Percentiles rank a stretch among this genome's conserved stretches.
Conservation (phyloP, 2,329 filamentous ascomycete species). For the Aspergillus japonicus region DNA sequence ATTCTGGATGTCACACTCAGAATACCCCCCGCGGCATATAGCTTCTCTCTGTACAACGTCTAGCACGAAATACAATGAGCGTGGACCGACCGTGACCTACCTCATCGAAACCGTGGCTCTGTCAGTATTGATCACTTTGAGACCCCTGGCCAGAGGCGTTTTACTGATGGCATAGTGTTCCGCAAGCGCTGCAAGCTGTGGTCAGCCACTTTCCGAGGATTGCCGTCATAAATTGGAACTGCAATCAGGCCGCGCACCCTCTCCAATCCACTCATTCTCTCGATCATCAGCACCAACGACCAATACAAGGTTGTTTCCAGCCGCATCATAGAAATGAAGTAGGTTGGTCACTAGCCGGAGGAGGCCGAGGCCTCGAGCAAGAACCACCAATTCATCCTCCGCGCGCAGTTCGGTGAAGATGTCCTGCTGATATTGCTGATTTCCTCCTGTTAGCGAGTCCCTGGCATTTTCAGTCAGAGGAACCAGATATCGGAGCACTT, state of each 20-base stretch:
- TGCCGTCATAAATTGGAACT: background rate
- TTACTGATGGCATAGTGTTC: conserved; percentile 92
- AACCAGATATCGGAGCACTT: conserved; percentile 16
- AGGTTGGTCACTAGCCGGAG: conserved; percentile 93
- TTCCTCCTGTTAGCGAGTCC: conserved; percentile 15
- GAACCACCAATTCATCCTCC: conserved; percentile 90
- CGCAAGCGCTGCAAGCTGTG: conserved; percentile 62
- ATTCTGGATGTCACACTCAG: conserved; percentile 97
- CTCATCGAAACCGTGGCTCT: conserved; percentile 77
- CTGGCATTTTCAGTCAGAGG: background rate
- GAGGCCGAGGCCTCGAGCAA: conserved; percentile 88
- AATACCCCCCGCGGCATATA: conserved; percentile 85
- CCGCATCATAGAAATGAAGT: conserved; percentile 93
- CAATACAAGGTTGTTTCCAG: conserved; percentile 87
- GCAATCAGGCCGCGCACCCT: conserved; percentile 47
- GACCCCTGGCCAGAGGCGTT: conserved; percentile 74
- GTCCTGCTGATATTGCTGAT: conserved; percentile 82
- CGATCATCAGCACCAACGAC: conserved; percentile 86
- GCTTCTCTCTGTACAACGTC: conserved; percentile 66
- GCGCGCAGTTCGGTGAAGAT: conserved; percentile 86
- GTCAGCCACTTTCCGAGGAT: conserved; percentile 13
- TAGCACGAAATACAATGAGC: conserved; percentile 12
- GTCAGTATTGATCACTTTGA: conserved; percentile 93
- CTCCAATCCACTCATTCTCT: conserved; percentile 96
- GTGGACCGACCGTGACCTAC: conserved; percentile 29